A percentile compares a stretch with the other conserved stretches of the same genome.
phyloP scores from a whole-genome alignment of 1,139 yeast genomes.

The Hemisphaericaspora subhashii region DNA sequence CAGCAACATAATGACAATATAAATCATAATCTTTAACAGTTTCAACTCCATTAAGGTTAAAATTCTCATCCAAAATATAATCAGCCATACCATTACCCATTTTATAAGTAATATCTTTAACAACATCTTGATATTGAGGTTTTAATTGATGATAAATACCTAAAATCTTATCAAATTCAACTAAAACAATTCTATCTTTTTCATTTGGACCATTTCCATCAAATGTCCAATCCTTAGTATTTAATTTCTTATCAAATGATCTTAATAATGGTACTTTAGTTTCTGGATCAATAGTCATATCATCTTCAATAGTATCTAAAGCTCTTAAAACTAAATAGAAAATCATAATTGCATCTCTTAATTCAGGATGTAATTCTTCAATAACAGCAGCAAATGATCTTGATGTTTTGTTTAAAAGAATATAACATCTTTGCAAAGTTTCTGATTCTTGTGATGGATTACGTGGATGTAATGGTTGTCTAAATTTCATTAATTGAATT shows the following conservation, averaged over 20 bases:
- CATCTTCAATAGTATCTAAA: conserved; percentile 95
- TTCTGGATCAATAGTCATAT: conserved; percentile 76
- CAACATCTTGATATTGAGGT: conserved; percentile 75
- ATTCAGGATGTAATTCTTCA: conserved; percentile 85
- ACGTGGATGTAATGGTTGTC: conserved; percentile 57
- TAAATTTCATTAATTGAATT: conserved; percentile 56
- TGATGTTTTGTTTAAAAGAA: conserved; percentile 68
- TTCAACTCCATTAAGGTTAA: conserved; percentile 74
- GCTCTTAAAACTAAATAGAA: conserved; percentile 88
- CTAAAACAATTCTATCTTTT: conserved; percentile 76
- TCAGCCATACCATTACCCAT: conserved; percentile 99
- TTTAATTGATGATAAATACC: conserved; percentile 71
- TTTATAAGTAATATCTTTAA: conserved; percentile 69
- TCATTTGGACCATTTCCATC: conserved; percentile 73
- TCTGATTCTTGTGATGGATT: conserved; percentile 27
- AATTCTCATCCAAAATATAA: conserved; percentile 75
- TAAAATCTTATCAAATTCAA: conserved; percentile 69
- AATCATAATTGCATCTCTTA: conserved; percentile 76
- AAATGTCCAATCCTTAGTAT: conserved; percentile 75
- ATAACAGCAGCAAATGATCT: conserved; percentile 94
- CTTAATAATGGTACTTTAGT: conserved; percentile 76
- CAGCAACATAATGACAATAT: conserved; percentile 97
- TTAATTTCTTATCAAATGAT: conserved; percentile 61
- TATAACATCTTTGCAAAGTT: conserved; percentile 64
- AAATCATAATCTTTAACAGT: conserved; percentile 81